These are phyloP conservation scores for Monosiga brevicollis DNA, from an alignment of 78 protist species.

Conservation along the genomic window DNA sequence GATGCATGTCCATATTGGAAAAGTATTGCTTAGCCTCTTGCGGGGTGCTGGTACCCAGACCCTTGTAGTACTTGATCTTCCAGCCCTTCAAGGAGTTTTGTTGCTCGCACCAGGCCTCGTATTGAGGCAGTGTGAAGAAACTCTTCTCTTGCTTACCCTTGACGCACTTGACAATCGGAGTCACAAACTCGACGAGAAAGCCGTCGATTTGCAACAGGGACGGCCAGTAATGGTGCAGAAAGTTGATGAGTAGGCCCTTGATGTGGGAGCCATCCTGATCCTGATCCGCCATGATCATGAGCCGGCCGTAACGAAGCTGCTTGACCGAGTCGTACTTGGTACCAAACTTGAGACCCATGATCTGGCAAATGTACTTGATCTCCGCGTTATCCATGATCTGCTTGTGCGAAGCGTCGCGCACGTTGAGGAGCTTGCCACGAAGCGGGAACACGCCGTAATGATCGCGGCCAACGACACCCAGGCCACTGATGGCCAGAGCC, in stretches of 20 bases:
- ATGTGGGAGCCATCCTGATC: constrained; percentile 99
- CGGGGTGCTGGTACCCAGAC: constrained; percentile 91
- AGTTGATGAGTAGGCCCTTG: constrained; percentile 97
- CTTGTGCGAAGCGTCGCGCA: constrained; percentile 77
- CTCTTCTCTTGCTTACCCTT: constrained; percentile 28
- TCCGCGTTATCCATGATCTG: constrained; percentile 73
- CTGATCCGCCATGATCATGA: constrained; percentile 99
- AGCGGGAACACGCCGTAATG: constrained; percentile 98
- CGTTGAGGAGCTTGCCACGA: constrained; percentile 96
- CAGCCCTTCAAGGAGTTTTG: constrained; percentile 8
- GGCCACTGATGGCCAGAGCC: constrained; percentile 67
- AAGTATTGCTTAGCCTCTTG: constrained; percentile 94
- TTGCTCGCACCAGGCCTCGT: constrained; percentile 53
- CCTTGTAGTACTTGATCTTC: constrained; percentile 92
- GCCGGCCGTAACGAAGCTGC: constrained; percentile 88
- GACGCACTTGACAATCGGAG: constrained; percentile 92
- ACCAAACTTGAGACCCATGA: constrained; percentile 82
- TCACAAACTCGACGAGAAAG: constrained; percentile 91
- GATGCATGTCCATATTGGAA: constrained; percentile 58
- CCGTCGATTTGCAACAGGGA: constrained; percentile 51
- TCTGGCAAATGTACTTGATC: constrained; percentile 58
- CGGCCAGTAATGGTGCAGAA: constrained; percentile 96
- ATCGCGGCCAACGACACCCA: constrained; percentile 88
- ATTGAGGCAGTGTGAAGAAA: constrained; percentile 94
- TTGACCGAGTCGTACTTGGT: constrained; percentile 38